Base-by-base conservation (phyloP, 2,329 filamentous ascomycete species). In the Akanthomyces muscarius region DNA sequence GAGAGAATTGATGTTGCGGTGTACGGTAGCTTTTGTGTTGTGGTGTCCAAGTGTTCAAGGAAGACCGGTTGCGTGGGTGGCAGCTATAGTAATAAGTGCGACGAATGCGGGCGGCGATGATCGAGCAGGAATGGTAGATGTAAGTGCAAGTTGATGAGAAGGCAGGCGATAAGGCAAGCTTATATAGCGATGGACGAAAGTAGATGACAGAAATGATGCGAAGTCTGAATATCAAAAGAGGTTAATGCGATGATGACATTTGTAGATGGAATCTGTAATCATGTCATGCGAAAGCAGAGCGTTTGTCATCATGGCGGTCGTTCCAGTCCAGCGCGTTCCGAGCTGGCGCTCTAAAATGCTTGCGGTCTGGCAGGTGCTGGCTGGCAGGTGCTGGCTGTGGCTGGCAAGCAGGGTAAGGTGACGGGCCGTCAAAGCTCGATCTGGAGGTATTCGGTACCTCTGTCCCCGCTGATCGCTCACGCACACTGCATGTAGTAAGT, bases 261-360 rank as follows among this genome's bases (percentile, higher is more conserved):
- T 61, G 36, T 23, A 8, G 33, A 51, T 61, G 58, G 25, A 44
- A 61, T 61, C 58, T 53, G 58, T 61, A 61, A 61, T 61, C 58
- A 61, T n/a, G 48, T 21, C 48, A 38, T 50, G 33, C 6, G 21
- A 48, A 53, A 52, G 16, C 38, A 16, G 13, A n/a, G 58, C 58
- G 58, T 61, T 61, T 53, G 58, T 61, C 58, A 61, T 52, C 58
- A 52, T 14, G 38, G 16, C 44, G 30, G 28, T 47, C 28, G 33
- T 2, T 11, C 45, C 33, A 41, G n/a, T 36, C 33, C 33, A 21
- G n/a, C 18, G 18, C 21, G 7, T 36, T 30, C 25, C 47, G 47
- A 53, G 18, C 8, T 38, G 30, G n/a, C 33, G 11, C 13, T 36
- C 33, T 11, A 13, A 18, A 21, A n/a, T 41, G 30, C 28, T 51